A percentile compares a stretch with the other conserved stretches of the same genome.
phyloP scores from a whole-genome alignment of 2,329 filamentous ascomycete species.

The Colletotrichum karsti region DNA sequence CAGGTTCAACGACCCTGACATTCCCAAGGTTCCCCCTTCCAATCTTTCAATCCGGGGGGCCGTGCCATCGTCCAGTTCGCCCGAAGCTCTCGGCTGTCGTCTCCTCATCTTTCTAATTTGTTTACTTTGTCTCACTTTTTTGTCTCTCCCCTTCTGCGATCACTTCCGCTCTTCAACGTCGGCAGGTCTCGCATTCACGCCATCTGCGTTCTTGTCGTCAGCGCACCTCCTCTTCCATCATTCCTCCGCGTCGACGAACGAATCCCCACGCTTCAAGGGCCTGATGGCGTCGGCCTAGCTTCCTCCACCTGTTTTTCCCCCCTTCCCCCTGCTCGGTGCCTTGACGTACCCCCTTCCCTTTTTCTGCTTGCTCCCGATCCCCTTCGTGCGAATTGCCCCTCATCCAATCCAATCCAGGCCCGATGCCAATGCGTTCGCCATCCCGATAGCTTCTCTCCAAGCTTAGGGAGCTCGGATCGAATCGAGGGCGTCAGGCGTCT shows the following conservation, averaged over 20 bases:
- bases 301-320: slow-evolving; percentile 23
- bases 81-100: neutral
- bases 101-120: slow-evolving; percentile 2
- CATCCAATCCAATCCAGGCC: slow-evolving; percentile 6
- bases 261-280: slow-evolving; percentile 22
- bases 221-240: slow-evolving; percentile 23
- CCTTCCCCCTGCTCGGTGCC: slow-evolving; percentile 7
- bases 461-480: slow-evolving; percentile 12
- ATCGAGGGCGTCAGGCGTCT: neutral
- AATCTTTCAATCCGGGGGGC: slow-evolving; percentile 6
- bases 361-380: neutral
- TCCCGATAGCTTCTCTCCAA: slow-evolving; percentile 18
- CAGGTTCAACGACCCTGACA: slow-evolving; percentile 23
- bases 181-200: slow-evolving; percentile 1
- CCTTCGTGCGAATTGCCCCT: slow-evolving; percentile 16
- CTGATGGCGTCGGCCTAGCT: slow-evolving; percentile 23
- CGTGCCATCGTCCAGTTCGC: slow-evolving; percentile 8
- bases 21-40: slow-evolving; percentile 27
- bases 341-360: slow-evolving; percentile 24
- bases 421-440: slow-evolving; percentile 17
- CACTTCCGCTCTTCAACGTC: slow-evolving; percentile 1
- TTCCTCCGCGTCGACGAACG: slow-evolving; percentile 21
- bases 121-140: slow-evolving; percentile 14
- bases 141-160: neutral
- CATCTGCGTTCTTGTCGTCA: slow-evolving; percentile 26